Evolutionary conservation across 1,284 basidiomycete genomes (phyloP).

Genomic region (Thelephora terrestris): DNA sequence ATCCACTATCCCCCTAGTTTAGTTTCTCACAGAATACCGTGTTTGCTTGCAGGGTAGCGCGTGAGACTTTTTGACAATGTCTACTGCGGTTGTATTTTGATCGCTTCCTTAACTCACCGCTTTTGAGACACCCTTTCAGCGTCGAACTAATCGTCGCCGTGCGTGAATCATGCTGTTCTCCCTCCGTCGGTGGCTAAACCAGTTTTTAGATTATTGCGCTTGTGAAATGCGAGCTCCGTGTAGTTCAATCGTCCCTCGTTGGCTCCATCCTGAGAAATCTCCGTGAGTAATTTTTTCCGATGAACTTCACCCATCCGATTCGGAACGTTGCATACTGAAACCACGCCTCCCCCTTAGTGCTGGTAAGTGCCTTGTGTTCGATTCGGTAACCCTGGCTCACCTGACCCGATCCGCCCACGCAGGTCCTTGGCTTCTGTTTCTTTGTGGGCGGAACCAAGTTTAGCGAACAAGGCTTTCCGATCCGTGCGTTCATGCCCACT

Average conservation of each 20-base stretch:
- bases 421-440: slow-evolving; percentile 65
- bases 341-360: slow-evolving; percentile 33
- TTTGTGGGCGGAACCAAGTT: slow-evolving; percentile 60
- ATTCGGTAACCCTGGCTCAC: background rate
- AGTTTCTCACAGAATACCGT: slow-evolving; percentile 6
- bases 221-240: slow-evolving; percentile 65
- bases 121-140: slow-evolving; percentile 23
- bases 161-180: slow-evolving; percentile 21
- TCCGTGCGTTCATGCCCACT: slow-evolving; percentile 30
- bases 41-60: slow-evolving; percentile 51
- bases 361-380: slow-evolving; percentile 32
- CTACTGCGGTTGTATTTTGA: background rate
- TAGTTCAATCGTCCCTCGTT: slow-evolving; percentile 76
- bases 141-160: slow-evolving; percentile 77
- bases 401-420: background rate
- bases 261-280: slow-evolving; percentile 79
- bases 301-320: background rate
- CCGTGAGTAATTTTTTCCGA: slow-evolving; percentile 29
- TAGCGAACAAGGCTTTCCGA: slow-evolving; percentile 65
- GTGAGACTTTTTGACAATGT: slow-evolving; percentile 33
- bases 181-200: slow-evolving; percentile 9
- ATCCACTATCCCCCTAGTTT: too few relatives aligned
- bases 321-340: background rate
- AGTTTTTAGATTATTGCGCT: slow-evolving; percentile 67
- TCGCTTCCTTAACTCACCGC: background rate